Conservation (phyloP, 768 basidiomycete genomes). For the Amanita jacksonii region DNA sequence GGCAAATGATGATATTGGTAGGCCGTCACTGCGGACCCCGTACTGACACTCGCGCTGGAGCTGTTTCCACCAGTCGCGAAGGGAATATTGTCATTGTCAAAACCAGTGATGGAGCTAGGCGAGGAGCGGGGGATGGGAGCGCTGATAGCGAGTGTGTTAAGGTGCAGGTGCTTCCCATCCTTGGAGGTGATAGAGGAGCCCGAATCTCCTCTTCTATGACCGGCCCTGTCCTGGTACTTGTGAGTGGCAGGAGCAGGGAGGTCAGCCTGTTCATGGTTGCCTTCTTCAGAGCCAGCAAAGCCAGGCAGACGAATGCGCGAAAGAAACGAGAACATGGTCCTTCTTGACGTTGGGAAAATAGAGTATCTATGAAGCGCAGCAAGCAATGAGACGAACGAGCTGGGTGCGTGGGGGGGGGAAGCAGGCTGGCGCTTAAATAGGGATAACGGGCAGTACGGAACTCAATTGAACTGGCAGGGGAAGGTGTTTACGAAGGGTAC, state of each 20-base stretch:
- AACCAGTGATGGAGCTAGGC: constrained; percentile 25
- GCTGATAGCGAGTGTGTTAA: constrained; percentile 21
- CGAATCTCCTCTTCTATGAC: constrained; percentile 11
- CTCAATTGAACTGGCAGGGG: neutral
- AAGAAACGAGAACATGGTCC: constrained; percentile 6
- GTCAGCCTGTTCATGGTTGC: neutral
- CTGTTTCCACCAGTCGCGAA: neutral
- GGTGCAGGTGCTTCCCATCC: constrained; percentile 12
- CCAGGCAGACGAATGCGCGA: constrained; percentile 6
- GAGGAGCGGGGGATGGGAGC: constrained; percentile 24
- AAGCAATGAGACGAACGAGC: neutral
- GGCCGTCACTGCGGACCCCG: constrained; percentile 1
- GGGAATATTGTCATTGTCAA: constrained; percentile 13
- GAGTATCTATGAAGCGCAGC: constrained; percentile 8
- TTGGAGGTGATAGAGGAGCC: constrained; percentile 16
- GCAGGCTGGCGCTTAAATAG: constrained; percentile 1
- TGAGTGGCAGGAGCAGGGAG: constrained; percentile 4
- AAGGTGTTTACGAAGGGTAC: constrained; percentile 1
- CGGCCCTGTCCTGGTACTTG: neutral
- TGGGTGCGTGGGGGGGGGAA: neutral
- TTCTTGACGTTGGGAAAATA: neutral
- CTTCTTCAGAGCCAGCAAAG: neutral
- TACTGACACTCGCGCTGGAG: constrained; percentile 1
- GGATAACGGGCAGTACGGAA: neutral
- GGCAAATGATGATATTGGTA: constrained; percentile 6